These are phyloP conservation scores for Setaria italica DNA, from an alignment of 202 grass and related monocot species.

Conservation along the genomic window DNA sequence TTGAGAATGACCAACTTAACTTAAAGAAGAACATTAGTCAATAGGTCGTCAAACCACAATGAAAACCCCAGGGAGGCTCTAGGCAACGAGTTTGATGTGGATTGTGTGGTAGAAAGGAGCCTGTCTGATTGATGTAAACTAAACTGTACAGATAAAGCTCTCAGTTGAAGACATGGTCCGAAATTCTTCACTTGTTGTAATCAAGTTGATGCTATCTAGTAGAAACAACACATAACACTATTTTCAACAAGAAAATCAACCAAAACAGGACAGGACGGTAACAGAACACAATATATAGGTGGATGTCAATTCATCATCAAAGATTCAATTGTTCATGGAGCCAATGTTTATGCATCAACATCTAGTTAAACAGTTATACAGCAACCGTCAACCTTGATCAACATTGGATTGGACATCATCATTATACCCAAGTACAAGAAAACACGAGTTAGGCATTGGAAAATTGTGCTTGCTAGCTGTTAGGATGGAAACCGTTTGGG, in stretches of 20 bases:
- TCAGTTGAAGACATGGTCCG: not conserved
- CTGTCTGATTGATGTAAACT: conserved; percentile 36
- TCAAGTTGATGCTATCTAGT: not conserved
- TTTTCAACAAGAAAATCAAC: not conserved
- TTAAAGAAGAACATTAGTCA: not conserved
- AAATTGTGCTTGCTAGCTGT: not conserved
- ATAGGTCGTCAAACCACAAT: not conserved
- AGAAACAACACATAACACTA: not conserved
- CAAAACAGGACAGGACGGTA: not conserved
- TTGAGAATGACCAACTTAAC: not conserved
- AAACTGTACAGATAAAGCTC: not conserved
- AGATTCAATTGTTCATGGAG: not conserved
- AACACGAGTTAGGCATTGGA: not conserved
- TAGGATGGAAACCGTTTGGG: not conserved
- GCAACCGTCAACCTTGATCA: not conserved
- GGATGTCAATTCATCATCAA: conserved; percentile 33
- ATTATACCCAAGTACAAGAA: not conserved
- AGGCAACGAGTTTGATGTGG: not conserved
- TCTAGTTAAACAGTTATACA: not conserved
- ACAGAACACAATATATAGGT: conserved; percentile 19
- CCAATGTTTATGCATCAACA: conserved; percentile 16
- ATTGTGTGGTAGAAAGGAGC: not conserved
- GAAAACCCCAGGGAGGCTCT: not conserved
- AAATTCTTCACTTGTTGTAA: conserved; percentile 20
- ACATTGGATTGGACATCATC: not conserved